Base-by-base conservation (phyloP, 495 filamentous ascomycete genomes). In the Delitschia confertaspora region DNA sequence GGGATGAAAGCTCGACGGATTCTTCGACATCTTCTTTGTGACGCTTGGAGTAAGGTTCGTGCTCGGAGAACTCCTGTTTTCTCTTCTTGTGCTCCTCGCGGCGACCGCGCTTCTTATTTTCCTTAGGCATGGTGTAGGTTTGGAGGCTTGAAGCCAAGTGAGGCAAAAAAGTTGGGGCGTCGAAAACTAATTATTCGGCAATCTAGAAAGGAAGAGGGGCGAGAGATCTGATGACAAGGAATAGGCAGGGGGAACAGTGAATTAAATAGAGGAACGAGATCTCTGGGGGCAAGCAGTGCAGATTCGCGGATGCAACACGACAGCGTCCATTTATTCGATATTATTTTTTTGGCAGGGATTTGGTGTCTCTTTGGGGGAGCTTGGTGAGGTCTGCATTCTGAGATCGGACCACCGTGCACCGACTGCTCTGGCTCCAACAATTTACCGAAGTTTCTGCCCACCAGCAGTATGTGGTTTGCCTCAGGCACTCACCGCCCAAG, bases 101-200 rank as follows among this genome's bases (percentile, higher is more conserved):
- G 41, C 80, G 75, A 33, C 81, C 80, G 61, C 81, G 74, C 55
- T 79, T 80, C 56, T 79, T 76, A 52, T 78, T 68, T 63, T 80
- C 79, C 53, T 66, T 68, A 18, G 74, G 74, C 74, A 78, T 78
- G 13, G 42, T 21, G 23, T 11, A n/a, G 29, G 29, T 11, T 31
- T 11, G 22, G 25, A 24, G 8, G 16, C 2, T 7, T 24, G 20
- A 16, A 24, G 36, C 9, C 8, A 14, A 24, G 19, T 25, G n/a
- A 38, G 21, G 22, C 25, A 39, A 13, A 24, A 25, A 9, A 19
- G 21, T 18, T 16, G 36, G 36, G 8, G 22, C 25, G 18, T 14
- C 18, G 21, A 22, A 39, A 17, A 39, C 5, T 4, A 10, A 6
- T 24, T 39, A n/a, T 35, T 25, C n/a, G 22, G 22, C 11, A n/a